Conservation (phyloP, 306 rosid species). For the Astragalus membranaceus region DNA sequence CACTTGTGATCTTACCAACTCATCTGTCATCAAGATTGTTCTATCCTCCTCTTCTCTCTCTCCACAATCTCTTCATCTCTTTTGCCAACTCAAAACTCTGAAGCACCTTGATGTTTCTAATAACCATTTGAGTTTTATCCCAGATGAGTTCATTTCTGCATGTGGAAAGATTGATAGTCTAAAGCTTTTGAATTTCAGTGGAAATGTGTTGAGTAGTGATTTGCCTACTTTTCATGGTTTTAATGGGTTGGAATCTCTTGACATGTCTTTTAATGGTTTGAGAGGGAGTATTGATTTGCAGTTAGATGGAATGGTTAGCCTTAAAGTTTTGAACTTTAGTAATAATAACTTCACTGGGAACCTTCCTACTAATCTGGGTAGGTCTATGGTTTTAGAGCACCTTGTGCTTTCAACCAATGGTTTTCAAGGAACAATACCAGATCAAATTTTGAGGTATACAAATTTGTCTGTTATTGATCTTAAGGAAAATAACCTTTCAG, state of each 20-base stretch:
- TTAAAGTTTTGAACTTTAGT: slow-evolving; percentile 45
- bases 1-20: slow-evolving; percentile 28
- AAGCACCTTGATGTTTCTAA: slow-evolving; percentile 52
- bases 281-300: slow-evolving; percentile 20
- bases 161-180: slow-evolving; percentile 51
- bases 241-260: slow-evolving; percentile 45
- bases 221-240: slow-evolving; percentile 63
- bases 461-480: slow-evolving; percentile 55
- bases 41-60: slow-evolving; percentile 33
- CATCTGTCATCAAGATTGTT: slow-evolving; percentile 25
- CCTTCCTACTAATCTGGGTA: slow-evolving; percentile 54
- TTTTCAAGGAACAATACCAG: slow-evolving; percentile 45
- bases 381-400: slow-evolving; percentile 39
- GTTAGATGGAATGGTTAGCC: slow-evolving; percentile 46
- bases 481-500: slow-evolving; percentile 12
- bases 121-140: slow-evolving; percentile 35
- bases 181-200: slow-evolving; percentile 46
- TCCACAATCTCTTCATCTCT: slow-evolving; percentile 30
- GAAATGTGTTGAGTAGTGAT: slow-evolving; percentile 26
- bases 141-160: slow-evolving; percentile 33
- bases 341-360: slow-evolving; percentile 13
- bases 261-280: slow-evolving; percentile 41
- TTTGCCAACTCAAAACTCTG: slow-evolving; percentile 59
- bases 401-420: slow-evolving; percentile 37
- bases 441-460: slow-evolving; percentile 21